These are phyloP conservation scores for Malassezia cuniculi DNA, from an alignment of 1,284 basidiomycete genomes.

Conservation along the genomic window DNA sequence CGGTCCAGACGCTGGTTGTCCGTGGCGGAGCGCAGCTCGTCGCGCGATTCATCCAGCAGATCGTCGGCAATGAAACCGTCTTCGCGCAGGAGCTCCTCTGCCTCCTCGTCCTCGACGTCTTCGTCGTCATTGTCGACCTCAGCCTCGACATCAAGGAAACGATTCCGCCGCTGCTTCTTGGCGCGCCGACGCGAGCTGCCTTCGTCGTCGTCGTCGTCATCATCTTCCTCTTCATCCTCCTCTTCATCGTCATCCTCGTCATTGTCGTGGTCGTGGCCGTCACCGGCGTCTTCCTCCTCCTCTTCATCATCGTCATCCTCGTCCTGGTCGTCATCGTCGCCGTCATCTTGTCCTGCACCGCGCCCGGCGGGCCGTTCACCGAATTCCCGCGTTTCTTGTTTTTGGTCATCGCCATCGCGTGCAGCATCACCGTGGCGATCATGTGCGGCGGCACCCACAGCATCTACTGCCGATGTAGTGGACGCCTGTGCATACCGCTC, in stretches of 20 bases:
- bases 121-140: conserved; percentile 59
- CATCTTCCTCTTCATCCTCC: conserved; percentile 30
- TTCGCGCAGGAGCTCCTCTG: conserved; percentile 39
- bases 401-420: conserved; percentile 6
- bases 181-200: conserved; percentile 18
- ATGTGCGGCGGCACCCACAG: too few relatives aligned
- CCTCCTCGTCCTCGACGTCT: conserved; percentile 43
- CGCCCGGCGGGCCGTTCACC: too few relatives aligned
- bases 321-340: background rate
- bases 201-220: conserved; percentile 21
- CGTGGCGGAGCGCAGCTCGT: conserved; percentile 52
- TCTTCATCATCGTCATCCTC: conserved; percentile 24
- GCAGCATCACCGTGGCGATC: too few relatives aligned
- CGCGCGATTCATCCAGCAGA: conserved; percentile 55
- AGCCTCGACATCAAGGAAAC: conserved; percentile 88
- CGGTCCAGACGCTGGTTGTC: conserved; percentile 66
- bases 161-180: conserved; percentile 48
- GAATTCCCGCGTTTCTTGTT: background rate
- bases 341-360: background rate
- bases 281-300: conserved; percentile 20
- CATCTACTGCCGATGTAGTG: too few relatives aligned
- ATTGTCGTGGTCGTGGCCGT: conserved; percentile 32
- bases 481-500: too few relatives aligned
- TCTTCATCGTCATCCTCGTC: conserved; percentile 37
- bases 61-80: conserved; percentile 65